Percentiles rank a stretch among this genome's conserved stretches.
Evolutionary conservation across 768 basidiomycete species (phyloP).

Genomic region (Russula griseocarnosa): DNA sequence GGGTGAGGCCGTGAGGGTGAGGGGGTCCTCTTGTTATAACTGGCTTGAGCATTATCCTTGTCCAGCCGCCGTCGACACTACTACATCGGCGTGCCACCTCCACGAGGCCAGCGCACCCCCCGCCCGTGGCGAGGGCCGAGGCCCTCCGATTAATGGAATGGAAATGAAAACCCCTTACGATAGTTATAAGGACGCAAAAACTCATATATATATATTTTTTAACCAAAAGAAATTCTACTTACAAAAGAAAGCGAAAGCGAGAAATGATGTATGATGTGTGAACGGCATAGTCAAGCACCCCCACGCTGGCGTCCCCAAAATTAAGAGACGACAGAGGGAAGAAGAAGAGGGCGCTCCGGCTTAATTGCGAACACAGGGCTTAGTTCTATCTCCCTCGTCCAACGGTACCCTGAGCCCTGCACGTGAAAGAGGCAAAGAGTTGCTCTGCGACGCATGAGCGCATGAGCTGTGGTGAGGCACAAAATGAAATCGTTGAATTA

Average conservation of each 20-base stretch:
- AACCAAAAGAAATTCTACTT: constrained; percentile 2
- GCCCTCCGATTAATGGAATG: neutral
- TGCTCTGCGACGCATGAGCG: constrained; percentile 38
- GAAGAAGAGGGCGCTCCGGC: constrained; percentile 60
- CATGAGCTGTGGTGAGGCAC: constrained; percentile 40
- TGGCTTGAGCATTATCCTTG: neutral
- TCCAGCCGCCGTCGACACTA: neutral
- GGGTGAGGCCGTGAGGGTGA: too few species aligned
- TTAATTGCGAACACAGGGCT: constrained; percentile 62
- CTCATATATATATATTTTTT: neutral
- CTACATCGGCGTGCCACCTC: neutral
- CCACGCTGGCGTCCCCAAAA: constrained; percentile 39
- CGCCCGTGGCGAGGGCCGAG: neutral
- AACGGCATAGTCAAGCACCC: constrained; percentile 74
- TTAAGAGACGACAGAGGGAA: constrained; percentile 36
- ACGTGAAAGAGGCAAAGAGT: constrained; percentile 48
- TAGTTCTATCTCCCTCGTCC: constrained; percentile 44
- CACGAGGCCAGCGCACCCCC: neutral
- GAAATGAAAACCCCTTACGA: neutral
- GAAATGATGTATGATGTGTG: too few species aligned
- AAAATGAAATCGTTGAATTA: neutral
- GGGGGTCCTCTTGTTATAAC: neutral
- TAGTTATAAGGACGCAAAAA: neutral
- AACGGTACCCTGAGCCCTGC: constrained; percentile 52
- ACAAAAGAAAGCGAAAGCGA: constrained; percentile 9